phyloP scores from a whole-genome alignment of 2,329 filamentous ascomycete genomes.

The Colletotrichum shisoi region DNA sequence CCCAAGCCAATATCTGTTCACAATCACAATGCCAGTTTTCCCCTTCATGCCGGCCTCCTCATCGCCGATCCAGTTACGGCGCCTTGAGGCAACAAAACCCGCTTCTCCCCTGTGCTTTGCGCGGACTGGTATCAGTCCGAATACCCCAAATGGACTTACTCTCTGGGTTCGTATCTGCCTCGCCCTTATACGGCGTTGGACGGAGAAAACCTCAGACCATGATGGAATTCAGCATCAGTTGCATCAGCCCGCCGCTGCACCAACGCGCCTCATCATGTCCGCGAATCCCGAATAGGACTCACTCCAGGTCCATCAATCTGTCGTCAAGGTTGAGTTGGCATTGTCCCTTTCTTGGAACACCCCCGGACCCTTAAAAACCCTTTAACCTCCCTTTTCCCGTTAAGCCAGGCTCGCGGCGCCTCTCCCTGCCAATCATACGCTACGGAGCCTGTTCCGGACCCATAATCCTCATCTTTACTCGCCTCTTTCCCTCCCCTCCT shows the following conservation, averaged over 20 bases:
- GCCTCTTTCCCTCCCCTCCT: not conserved
- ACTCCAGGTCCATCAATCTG: not conserved
- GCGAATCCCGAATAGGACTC: not conserved
- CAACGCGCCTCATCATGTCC: not conserved
- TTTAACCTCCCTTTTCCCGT: constrained; percentile 5
- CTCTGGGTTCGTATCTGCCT: not conserved
- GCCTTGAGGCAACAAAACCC: not conserved
- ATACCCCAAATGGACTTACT: too few species aligned
- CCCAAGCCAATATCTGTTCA: constrained; percentile 13
- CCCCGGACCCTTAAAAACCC: constrained; percentile 4
- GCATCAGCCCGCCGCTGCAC: not conserved
- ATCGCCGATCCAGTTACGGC: constrained; percentile 27
- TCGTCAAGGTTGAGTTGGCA: not conserved
- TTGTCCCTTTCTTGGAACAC: not conserved
- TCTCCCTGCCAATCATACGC: not conserved
- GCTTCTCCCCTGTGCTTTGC: not conserved
- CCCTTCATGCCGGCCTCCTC: not conserved
- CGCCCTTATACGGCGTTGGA: not conserved
- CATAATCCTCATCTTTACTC: not conserved
- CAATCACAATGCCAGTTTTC: not conserved
- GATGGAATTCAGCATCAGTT: not conserved
- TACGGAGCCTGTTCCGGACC: not conserved
- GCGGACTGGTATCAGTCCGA: too few species aligned
- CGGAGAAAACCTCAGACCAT: not conserved
- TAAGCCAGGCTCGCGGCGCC: not conserved